Evolutionary conservation across 768 basidiomycete genomes (phyloP).

Genomic region (Tulasnella sp.): DNA sequence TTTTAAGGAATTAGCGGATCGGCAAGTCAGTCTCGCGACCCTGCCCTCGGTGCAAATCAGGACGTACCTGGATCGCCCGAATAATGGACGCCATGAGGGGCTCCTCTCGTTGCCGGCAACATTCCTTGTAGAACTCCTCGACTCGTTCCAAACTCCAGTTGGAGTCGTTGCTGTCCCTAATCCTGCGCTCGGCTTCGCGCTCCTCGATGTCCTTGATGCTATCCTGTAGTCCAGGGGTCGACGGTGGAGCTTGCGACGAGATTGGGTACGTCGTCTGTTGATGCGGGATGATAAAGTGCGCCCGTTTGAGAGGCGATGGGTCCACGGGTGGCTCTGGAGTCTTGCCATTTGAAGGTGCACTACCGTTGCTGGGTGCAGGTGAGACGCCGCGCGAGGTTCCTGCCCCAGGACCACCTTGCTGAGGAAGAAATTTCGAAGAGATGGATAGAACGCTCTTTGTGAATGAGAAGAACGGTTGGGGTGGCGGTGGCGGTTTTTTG

Average conservation of each 20-base stretch:
- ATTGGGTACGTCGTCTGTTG: conserved; percentile 89
- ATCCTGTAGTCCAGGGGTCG: conserved; percentile 69
- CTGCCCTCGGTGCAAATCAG: background rate
- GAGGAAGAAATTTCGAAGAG: conserved; percentile 66
- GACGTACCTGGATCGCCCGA: conserved; percentile 64
- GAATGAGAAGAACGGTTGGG: conserved; percentile 61
- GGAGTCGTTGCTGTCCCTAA: conserved; percentile 40
- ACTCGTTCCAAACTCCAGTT: conserved; percentile 88
- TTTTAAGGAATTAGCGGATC: conserved; percentile 39
- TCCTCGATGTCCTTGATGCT: conserved; percentile 80
- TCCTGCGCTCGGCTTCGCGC: conserved; percentile 63
- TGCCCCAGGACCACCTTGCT: conserved; percentile 37
- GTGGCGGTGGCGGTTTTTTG: conserved; percentile 67
- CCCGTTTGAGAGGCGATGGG: conserved; percentile 70
- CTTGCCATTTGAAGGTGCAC: conserved; percentile 2
- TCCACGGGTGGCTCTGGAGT: conserved; percentile 19
- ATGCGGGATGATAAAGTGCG: conserved; percentile 86
- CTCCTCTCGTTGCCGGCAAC: conserved; percentile 75
- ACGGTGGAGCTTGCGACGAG: conserved; percentile 77
- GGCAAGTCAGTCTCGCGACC: conserved; percentile 29
- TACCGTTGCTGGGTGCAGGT: conserved; percentile 6
- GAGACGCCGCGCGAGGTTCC: conserved; percentile 29
- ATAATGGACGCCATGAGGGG: conserved; percentile 60
- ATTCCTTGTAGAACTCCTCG: conserved; percentile 81
- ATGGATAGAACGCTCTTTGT: conserved; percentile 36